Evolutionary conservation across 805 yeast species (phyloP), one percentile per base, ranked within the genome.

Genomic region (Pichia phayaonensis): DNA sequence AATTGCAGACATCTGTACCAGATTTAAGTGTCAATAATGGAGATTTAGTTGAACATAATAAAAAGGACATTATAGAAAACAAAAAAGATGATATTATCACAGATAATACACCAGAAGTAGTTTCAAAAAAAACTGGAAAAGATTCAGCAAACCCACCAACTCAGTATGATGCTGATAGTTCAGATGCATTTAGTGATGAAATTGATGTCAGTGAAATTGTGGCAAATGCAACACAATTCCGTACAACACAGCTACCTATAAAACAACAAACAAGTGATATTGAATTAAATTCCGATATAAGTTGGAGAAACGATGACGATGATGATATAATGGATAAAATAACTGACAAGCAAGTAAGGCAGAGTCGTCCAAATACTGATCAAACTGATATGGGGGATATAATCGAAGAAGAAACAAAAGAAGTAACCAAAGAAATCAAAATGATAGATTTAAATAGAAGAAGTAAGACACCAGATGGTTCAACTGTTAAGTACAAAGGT

Each of bases 151-250:
- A 2, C 3, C 20, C 38, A 3, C 2, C 18, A 4, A 10, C 12
- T 34, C 20, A 34, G n/a, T 8, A 16, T 11, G 23, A 16, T n/a
- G n/a, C n/a, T n/a, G 18, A 45, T 4, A 20, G 34, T 12, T 42
- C 49, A 8, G 65, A 60, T 44, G 54, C 53, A 7, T 63, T 67
- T 43, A 58, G 62, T 39, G 68, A 64, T 47, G 70, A 67, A 40
- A 54, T 64, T 3, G 70, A 65, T 47, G 49, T 62, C 58, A 61
- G 56, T 34, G 69, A 43, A 16, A 34, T 44, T 21, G 34, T 23
- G 13, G 40, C 40, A 1, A 27, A 46, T 46, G 44, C 45, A 15
- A 46, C 46, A n/a, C 48, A 45, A 16, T 23, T 24, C 16, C 31
- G 12, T 23, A 7, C 16, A n/a, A 24, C 26, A 23, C 43, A 34